A percentile compares a stretch with the other conserved stretches of the same genome.
Conservation (phyloP, 1,284 basidiomycete genomes). For the Porogramme epimiltina region DNA sequence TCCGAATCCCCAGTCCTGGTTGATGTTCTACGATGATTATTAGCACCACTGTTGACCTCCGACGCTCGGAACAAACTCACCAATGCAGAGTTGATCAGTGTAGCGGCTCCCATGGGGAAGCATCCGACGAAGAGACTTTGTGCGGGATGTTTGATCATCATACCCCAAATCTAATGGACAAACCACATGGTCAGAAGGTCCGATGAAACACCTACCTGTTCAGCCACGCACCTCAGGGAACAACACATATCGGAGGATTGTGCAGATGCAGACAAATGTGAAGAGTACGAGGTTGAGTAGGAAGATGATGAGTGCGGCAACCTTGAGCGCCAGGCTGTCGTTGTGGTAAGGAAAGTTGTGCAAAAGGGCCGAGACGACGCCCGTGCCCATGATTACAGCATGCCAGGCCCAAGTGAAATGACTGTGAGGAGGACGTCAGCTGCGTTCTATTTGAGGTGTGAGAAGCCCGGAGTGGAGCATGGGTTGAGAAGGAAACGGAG, state of each 20-base stretch:
- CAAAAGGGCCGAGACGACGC: conserved; percentile 40
- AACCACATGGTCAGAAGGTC: neutral
- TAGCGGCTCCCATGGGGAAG: conserved; percentile 62
- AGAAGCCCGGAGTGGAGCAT: neutral
- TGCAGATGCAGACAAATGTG: conserved; percentile 43
- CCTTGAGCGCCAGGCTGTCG: conserved; percentile 32
- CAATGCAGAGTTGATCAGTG: conserved; percentile 41
- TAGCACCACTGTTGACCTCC: neutral
- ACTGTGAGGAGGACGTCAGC: conserved; percentile 24
- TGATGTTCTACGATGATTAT: conserved; percentile 23
- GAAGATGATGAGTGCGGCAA: conserved; percentile 46
- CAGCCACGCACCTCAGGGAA: conserved; percentile 43
- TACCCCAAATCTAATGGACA: conserved; percentile 26
- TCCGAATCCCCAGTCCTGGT: conserved; percentile 42
- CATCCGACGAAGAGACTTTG: conserved; percentile 64
- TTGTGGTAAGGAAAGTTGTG: conserved; percentile 44
- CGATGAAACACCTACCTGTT: neutral
- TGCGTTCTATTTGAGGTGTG: neutral
- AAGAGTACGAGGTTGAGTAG: conserved; percentile 57
- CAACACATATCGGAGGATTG: conserved; percentile 46
- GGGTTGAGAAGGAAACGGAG: too few species aligned
- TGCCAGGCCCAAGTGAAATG: conserved; percentile 50
- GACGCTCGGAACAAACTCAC: conserved; percentile 14
- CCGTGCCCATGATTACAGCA: conserved; percentile 48
- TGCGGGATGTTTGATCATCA: conserved; percentile 47